phyloP scores from a whole-genome alignment of 176 grass and related monocot genomes.

The Urochloa ruziziensis region DNA sequence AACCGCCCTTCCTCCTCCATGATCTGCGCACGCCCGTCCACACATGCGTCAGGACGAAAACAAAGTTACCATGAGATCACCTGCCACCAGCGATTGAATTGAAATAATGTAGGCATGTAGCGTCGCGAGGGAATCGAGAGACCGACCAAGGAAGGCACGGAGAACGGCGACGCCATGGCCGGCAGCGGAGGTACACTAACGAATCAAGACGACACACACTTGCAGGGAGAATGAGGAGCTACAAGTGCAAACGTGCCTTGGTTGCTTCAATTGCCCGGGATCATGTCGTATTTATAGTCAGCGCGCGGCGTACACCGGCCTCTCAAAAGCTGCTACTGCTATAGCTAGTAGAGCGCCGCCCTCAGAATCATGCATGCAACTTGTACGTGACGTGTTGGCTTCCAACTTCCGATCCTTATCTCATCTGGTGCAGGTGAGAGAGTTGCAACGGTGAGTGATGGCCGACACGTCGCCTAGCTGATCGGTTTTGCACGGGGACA shows the following conservation, averaged over 20 bases:
- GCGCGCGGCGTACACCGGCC: too few species aligned
- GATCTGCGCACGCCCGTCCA: constrained; percentile 50
- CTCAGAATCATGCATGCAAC: neutral
- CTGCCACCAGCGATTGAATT: neutral
- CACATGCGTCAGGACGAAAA: neutral
- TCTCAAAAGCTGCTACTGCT: too few species aligned
- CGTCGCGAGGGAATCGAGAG: neutral
- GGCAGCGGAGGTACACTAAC: neutral
- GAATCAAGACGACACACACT: neutral
- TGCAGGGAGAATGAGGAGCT: neutral
- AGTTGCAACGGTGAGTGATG: constrained; percentile 22
- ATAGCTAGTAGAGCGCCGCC: too few species aligned
- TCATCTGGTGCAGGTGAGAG: neutral
- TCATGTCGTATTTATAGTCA: constrained; percentile 41
- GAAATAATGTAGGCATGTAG: neutral
- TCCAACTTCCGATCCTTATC: constrained; percentile 28
- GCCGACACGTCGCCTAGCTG: constrained; percentile 19
- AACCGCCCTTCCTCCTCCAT: constrained; percentile 95
- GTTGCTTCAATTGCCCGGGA: neutral
- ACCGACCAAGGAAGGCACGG: constrained; percentile 77
- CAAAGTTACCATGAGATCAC: neutral
- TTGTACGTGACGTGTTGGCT: neutral
- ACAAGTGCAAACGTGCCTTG: constrained; percentile 20
- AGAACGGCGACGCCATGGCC: constrained; percentile 66
- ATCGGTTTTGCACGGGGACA: constrained; percentile 29